Evolutionary conservation across 805 yeast genomes (phyloP).

Genomic region (Zygoascus flipseniorum): DNA sequence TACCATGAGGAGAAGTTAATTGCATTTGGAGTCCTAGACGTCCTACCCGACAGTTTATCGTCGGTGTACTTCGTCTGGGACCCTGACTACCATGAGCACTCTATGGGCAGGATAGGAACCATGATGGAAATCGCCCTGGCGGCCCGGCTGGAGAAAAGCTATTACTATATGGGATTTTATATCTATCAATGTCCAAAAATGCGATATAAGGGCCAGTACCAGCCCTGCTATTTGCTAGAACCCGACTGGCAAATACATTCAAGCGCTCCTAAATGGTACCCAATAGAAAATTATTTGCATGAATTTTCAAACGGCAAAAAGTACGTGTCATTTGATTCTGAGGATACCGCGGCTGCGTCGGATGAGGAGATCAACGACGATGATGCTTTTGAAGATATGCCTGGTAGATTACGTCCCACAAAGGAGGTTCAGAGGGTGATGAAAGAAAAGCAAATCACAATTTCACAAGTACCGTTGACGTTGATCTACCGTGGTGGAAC

Average conservation of each 20-base stretch:
- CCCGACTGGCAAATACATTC: constrained; percentile 16
- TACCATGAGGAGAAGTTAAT: constrained; percentile 53
- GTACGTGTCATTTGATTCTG: not conserved
- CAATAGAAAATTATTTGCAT: constrained; percentile 6
- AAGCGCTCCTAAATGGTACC: constrained; percentile 6
- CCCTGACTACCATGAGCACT: constrained; percentile 60
- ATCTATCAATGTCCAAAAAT: constrained; percentile 74
- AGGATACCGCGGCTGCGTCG: not conserved
- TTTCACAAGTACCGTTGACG: not conserved
- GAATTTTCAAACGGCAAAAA: not conserved
- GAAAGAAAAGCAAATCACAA: not conserved
- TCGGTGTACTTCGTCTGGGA: constrained; percentile 87
- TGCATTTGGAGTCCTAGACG: constrained; percentile 70
- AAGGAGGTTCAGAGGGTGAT: not conserved
- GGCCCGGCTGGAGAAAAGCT: constrained; percentile 37
- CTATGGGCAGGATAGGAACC: constrained; percentile 73
- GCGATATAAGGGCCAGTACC: constrained; percentile 67
- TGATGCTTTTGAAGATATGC: constrained; percentile 4
- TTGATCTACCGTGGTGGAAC: not conserved
- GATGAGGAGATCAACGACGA: not conserved
- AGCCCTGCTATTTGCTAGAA: constrained; percentile 28
- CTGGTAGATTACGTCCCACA: constrained; percentile 5
- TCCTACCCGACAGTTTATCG: constrained; percentile 60
- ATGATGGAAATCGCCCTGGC: constrained; percentile 58
- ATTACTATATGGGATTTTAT: constrained; percentile 75